Conservation (phyloP, 306 rosid species). For the Ormosia emarginata region DNA sequence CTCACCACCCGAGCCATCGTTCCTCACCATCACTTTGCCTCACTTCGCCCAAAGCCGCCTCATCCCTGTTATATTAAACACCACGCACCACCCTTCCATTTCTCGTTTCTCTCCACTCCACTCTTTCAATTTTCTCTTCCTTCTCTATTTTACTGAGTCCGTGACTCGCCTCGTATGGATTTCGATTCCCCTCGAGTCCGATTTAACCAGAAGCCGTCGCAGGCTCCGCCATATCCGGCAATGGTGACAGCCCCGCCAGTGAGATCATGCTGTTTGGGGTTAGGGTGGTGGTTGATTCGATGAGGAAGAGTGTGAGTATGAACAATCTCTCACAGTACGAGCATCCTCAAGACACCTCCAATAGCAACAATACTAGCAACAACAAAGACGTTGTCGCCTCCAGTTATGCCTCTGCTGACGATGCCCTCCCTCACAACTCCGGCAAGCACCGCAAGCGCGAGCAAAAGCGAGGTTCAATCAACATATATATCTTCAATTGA, state of each 20-base stretch:
- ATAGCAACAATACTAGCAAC: no score
- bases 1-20: no score
- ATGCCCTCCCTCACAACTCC: constrained; percentile 58
- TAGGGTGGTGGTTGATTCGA: constrained; percentile 85
- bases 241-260: constrained; percentile 34
- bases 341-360: constrained; percentile 43
- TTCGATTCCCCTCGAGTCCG: neutral
- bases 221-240: constrained; percentile 32
- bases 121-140: neutral
- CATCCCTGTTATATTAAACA: constrained; percentile 26
- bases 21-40: no score
- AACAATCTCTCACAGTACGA: constrained; percentile 93
- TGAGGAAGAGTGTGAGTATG: constrained; percentile 97
- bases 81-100: neutral
- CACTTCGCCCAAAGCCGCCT: no score
- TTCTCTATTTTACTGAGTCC: neutral
- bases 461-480: constrained; percentile 87
- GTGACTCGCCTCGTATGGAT: constrained; percentile 8
- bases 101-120: neutral
- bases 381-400: constrained; percentile 42
- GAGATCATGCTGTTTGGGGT: constrained; percentile 95
- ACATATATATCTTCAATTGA: neutral
- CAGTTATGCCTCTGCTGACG: constrained; percentile 88
- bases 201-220: neutral
- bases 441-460: constrained; percentile 74